A percentile compares a stretch with the other conserved stretches of the same genome.
These are phyloP conservation scores for Nepenthes mirabilis DNA, from an alignment of 148 eudicot genomes.

Conservation along the genomic window DNA sequence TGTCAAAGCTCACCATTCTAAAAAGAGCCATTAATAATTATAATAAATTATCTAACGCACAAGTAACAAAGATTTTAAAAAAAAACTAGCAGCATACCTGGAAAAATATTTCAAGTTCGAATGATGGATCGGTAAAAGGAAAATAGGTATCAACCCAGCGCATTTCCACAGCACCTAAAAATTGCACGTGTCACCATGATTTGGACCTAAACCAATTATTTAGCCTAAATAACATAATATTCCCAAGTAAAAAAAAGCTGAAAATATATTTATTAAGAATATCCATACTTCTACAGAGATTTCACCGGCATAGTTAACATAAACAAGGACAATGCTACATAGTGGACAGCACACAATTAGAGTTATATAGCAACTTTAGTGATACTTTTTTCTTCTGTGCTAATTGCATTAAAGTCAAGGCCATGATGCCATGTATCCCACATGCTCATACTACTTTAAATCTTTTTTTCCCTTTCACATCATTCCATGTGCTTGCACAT, in stretches of 20 bases:
- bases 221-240: neutral
- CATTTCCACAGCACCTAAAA: constrained; percentile 90
- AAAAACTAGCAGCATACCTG: constrained; percentile 36
- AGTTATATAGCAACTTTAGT: too few species aligned
- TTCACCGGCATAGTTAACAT: too few species aligned
- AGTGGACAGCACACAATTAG: too few species aligned
- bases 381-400: too few species aligned
- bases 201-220: neutral
- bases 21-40: constrained; percentile 1
- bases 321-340: too few species aligned
- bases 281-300: too few species aligned
- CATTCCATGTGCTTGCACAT: too few species aligned
- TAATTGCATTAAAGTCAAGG: too few species aligned
- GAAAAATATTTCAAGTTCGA: constrained; percentile 91
- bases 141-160: constrained; percentile 98
- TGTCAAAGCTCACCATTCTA: neutral
- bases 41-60: neutral
- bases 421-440: too few species aligned
- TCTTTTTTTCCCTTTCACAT: too few species aligned
- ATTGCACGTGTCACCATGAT: neutral
- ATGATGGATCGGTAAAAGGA: constrained; percentile 93
- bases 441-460: too few species aligned
- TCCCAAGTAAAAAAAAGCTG: neutral
- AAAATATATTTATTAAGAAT: too few species aligned
- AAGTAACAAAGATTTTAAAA: neutral